A percentile compares a stretch with the other conserved stretches of the same genome.
These are phyloP conservation scores for Kockovaella imperatae DNA, from an alignment of 768 basidiomycete species.

Conservation along the genomic window DNA sequence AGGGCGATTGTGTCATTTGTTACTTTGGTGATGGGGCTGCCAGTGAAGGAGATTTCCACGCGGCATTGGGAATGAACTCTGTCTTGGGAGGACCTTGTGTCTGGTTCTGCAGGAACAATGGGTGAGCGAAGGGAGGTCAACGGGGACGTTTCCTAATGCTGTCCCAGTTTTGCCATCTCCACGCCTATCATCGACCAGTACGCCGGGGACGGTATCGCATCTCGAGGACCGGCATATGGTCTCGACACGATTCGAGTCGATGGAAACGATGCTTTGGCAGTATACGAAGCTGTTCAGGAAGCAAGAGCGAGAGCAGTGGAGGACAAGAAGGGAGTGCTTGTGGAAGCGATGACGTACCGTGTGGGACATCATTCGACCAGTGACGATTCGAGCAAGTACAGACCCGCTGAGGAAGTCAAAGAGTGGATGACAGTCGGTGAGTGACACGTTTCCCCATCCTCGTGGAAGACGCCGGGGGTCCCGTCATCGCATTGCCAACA, in stretches of 20 bases:
- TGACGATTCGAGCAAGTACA: slow-evolving; percentile 91
- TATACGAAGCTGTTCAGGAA: slow-evolving; percentile 50
- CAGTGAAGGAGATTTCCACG: slow-evolving; percentile 92
- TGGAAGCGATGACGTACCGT: slow-evolving; percentile 77
- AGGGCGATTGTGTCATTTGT: slow-evolving; percentile 69
- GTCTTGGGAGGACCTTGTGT: slow-evolving; percentile 45
- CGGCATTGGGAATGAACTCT: slow-evolving; percentile 54
- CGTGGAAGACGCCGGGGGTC: slow-evolving; percentile 4
- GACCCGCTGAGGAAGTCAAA: slow-evolving; percentile 80
- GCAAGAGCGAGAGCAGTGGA: slow-evolving; percentile 31
- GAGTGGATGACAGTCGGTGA: slow-evolving; percentile 68
- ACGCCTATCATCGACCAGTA: slow-evolving; percentile 85
- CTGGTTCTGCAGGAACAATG: slow-evolving; percentile 52
- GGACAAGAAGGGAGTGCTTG: slow-evolving; percentile 33
- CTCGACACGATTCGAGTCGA: slow-evolving; percentile 87
- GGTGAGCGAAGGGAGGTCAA: slow-evolving; percentile 35
- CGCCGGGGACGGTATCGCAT: slow-evolving; percentile 85
- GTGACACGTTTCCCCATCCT: slow-evolving; percentile 7
- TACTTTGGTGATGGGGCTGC: slow-evolving; percentile 93
- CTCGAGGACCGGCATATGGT: slow-evolving; percentile 84
- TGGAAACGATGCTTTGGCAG: slow-evolving; percentile 80
- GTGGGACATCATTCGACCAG: slow-evolving; percentile 69
- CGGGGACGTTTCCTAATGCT: background rate
- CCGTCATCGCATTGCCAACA: background rate
- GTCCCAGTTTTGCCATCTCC: slow-evolving; percentile 68